phyloP scores from a whole-genome alignment of 176 grass and related monocot genomes.

The Cenchrus purpureus region DNA sequence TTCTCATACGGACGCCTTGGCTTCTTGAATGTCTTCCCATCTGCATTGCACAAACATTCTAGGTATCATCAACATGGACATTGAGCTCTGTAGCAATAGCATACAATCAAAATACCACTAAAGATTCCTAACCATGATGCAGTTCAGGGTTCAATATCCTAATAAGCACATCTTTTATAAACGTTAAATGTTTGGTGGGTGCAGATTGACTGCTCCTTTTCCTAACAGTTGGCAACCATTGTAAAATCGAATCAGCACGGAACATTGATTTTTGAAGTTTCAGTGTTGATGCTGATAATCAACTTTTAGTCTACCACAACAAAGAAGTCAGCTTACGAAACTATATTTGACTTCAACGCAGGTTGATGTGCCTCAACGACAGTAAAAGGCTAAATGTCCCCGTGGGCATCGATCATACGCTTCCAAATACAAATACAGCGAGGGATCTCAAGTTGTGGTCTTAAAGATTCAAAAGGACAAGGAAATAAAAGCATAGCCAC shows the following conservation, averaged over 20 bases:
- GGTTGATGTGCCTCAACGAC: not conserved
- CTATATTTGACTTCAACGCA: not conserved
- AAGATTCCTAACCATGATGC: not conserved
- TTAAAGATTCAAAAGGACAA: not conserved
- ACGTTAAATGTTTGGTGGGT: not conserved
- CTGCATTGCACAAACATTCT: not conserved
- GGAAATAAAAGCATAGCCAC: not conserved
- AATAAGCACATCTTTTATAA: not conserved
- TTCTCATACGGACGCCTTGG: constrained; percentile 78
- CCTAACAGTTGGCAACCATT: not conserved
- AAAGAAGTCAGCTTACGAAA: not conserved
- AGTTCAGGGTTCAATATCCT: not conserved
- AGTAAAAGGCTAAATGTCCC: not conserved
- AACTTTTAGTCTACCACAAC: not conserved
- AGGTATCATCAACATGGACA: not conserved
- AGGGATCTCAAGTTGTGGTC: not conserved
- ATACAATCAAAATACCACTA: not conserved
- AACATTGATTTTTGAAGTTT: not conserved
- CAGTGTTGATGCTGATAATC: not conserved
- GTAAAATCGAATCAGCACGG: not conserved
- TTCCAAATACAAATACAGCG: not conserved
- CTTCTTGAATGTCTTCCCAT: constrained; percentile 82
- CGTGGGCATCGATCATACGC: not conserved
- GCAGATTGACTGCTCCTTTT: not conserved
- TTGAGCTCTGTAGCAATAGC: not conserved